Percentiles rank a stretch among this genome's conserved stretches.
These are phyloP conservation scores for Chlamydomonas asymmetrica DNA, from an alignment of 139 green algal genomes.

Conservation along the genomic window DNA sequence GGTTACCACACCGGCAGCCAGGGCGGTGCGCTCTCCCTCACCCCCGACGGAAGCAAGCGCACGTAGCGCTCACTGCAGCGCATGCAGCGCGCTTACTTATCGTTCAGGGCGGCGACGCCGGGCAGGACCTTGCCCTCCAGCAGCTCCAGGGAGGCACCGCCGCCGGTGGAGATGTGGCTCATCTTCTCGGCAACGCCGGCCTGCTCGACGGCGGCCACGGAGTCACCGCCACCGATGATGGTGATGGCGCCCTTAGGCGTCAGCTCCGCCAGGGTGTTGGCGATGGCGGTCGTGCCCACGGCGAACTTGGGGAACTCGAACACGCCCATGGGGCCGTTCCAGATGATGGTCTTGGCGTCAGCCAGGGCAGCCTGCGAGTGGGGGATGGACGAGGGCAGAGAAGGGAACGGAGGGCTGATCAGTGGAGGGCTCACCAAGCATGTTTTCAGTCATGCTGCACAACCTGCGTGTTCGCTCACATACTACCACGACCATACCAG, in stretches of 20 bases:
- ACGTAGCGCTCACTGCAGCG: no score
- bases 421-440: no score
- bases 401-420: no score
- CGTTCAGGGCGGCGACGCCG: slow-evolving; percentile 92
- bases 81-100: slow-evolving; percentile 77
- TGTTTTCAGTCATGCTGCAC: no score
- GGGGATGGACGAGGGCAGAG: not conserved
- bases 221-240: slow-evolving; percentile 99
- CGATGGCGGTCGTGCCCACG: slow-evolving; percentile 87
- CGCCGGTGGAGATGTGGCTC: slow-evolving; percentile 93
- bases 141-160: slow-evolving; percentile 95
- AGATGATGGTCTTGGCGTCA: slow-evolving; percentile 96
- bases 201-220: slow-evolving; percentile 98
- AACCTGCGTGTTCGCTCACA: no score
- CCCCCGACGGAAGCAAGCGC: no score
- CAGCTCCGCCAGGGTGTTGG: slow-evolving; percentile 87
- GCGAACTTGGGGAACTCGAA: slow-evolving; percentile 97
- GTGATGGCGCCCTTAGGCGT: slow-evolving; percentile 81
- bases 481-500: no score
- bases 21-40: no score
- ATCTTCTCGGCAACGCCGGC: slow-evolving; percentile 87
- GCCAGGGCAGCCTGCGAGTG: slow-evolving; percentile 63
- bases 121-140: slow-evolving; percentile 99
- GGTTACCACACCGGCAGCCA: no score
- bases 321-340: slow-evolving; percentile 98